Evolutionary conservation across 2,329 filamentous ascomycete genomes (phyloP).

Genomic region (Colletotrichum endophyticum): DNA sequence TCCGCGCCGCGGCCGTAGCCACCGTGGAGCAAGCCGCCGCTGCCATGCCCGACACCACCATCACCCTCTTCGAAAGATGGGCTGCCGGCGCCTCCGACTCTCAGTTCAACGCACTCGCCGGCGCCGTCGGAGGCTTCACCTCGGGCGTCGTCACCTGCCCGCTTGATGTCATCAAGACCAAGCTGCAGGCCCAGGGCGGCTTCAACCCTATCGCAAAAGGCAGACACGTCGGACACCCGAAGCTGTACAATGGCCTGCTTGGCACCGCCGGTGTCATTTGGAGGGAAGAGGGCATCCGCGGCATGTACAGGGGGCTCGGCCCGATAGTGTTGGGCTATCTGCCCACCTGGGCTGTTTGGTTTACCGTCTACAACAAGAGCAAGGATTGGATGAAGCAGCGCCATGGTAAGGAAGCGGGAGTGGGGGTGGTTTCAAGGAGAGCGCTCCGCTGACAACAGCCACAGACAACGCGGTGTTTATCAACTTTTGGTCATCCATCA

Average conservation of each 20-base stretch:
- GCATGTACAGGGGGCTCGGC: conserved; percentile 91
- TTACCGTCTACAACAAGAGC: conserved; percentile 92
- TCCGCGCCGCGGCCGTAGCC: conserved; percentile 8
- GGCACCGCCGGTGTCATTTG: conserved; percentile 88
- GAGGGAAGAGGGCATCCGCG: conserved; percentile 84
- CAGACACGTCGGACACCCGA: conserved; percentile 52
- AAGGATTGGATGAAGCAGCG: conserved; percentile 75
- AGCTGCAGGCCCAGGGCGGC: conserved; percentile 92
- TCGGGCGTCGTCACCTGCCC: conserved; percentile 96
- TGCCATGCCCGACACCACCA: conserved; percentile 24
- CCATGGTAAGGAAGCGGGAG: conserved; percentile 54
- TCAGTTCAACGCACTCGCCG: conserved; percentile 82
- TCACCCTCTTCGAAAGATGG: conserved; percentile 61
- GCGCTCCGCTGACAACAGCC: conserved; percentile 20
- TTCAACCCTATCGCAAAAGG: conserved; percentile 63
- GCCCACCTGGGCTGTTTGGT: conserved; percentile 97
- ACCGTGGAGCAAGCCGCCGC: conserved; percentile 11
- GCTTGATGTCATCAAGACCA: conserved; percentile 98
- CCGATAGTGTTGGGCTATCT: conserved; percentile 96
- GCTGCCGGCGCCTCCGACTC: conserved; percentile 61
- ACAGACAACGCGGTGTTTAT: conserved; percentile 77
- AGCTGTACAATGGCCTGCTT: conserved; percentile 83
- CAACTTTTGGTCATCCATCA: conserved; percentile 87
- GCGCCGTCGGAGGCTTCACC: conserved; percentile 87
- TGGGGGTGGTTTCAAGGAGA: neutral